Evolutionary conservation across 257 asterid genomes (phyloP).

Genomic region (Rauvolfia tetraphylla): DNA sequence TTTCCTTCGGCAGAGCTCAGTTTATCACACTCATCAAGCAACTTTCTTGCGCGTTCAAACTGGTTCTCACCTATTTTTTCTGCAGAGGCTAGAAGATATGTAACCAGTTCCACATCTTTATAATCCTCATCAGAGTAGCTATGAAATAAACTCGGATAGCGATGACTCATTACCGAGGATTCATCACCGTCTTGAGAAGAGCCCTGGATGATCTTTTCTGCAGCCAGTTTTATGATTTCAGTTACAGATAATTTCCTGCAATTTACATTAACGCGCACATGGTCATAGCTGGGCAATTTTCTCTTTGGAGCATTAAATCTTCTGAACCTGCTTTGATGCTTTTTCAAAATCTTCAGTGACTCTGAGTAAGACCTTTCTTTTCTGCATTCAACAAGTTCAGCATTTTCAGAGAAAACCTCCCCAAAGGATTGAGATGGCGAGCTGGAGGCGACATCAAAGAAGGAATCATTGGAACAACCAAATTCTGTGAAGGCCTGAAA

Average conservation of each 20-base stretch:
- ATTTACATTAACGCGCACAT: background rate
- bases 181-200: slow-evolving; percentile 21
- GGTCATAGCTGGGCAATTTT: slow-evolving; percentile 9
- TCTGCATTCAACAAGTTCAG: slow-evolving; percentile 13
- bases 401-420: slow-evolving; percentile 4
- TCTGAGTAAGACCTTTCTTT: slow-evolving; percentile 9
- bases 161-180: slow-evolving; percentile 31
- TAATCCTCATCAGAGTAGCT: slow-evolving; percentile 17
- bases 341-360: slow-evolving; percentile 43
- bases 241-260: slow-evolving; percentile 23
- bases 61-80: slow-evolving; percentile 26
- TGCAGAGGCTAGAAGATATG: slow-evolving; percentile 28
- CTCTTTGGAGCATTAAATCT: slow-evolving; percentile 25
- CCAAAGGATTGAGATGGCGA: slow-evolving; percentile 18
- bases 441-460: slow-evolving; percentile 21
- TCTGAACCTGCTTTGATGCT: slow-evolving; percentile 40
- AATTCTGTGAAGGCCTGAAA: slow-evolving; percentile 8
- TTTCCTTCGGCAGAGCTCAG: slow-evolving; percentile 14
- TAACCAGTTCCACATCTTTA: slow-evolving; percentile 21
- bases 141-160: slow-evolving; percentile 12
- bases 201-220: slow-evolving; percentile 45
- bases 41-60: slow-evolving; percentile 21
- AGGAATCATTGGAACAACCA: slow-evolving; percentile 18
- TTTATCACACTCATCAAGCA: slow-evolving; percentile 32
- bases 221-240: slow-evolving; percentile 45